These are phyloP conservation scores for Mortierella sp. DNA, from an alignment of 371 early-diverging fungal genomes.

Conservation along the genomic window DNA sequence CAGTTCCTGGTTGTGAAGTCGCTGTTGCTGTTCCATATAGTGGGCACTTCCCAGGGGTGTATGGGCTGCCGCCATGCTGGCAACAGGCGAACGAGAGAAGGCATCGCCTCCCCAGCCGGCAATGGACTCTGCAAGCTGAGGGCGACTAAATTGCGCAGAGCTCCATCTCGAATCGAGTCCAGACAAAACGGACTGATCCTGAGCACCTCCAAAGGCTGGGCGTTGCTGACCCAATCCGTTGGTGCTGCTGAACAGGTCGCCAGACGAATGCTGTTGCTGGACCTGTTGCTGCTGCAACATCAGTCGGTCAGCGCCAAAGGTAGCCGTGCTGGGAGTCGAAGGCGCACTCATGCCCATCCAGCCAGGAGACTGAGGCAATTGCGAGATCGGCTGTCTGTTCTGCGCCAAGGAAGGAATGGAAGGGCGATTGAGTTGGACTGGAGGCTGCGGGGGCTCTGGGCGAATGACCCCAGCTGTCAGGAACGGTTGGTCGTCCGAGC, in stretches of 20 bases:
- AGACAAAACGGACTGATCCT: slow-evolving; percentile 20
- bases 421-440: slow-evolving; percentile 22
- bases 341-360: slow-evolving; percentile 53
- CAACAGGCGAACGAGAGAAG: slow-evolving; percentile 32
- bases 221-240: slow-evolving; percentile 34
- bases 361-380: slow-evolving; percentile 26
- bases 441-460: slow-evolving; percentile 23
- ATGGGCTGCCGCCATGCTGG: slow-evolving; percentile 28
- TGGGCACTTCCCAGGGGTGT: slow-evolving; percentile 37
- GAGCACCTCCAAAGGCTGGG: slow-evolving; percentile 4
- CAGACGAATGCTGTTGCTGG: slow-evolving; percentile 41
- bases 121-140: slow-evolving; percentile 16
- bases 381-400: slow-evolving; percentile 11
- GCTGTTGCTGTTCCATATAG: slow-evolving; percentile 40
- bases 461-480: slow-evolving; percentile 58
- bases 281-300: slow-evolving; percentile 43
- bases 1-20: slow-evolving; percentile 40
- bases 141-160: slow-evolving; percentile 24
- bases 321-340: slow-evolving; percentile 48
- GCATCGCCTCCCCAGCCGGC: slow-evolving; percentile 41
- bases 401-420: slow-evolving; percentile 31
- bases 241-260: slow-evolving; percentile 44
- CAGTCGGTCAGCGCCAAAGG: slow-evolving; percentile 48
- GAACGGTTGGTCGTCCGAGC: slow-evolving; percentile 77
- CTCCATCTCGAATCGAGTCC: slow-evolving; percentile 37